Evolutionary conservation across 2,329 filamentous ascomycete genomes (phyloP), one percentile per base, ranked within the genome.

Genomic region (Fusarium ambrosium): DNA sequence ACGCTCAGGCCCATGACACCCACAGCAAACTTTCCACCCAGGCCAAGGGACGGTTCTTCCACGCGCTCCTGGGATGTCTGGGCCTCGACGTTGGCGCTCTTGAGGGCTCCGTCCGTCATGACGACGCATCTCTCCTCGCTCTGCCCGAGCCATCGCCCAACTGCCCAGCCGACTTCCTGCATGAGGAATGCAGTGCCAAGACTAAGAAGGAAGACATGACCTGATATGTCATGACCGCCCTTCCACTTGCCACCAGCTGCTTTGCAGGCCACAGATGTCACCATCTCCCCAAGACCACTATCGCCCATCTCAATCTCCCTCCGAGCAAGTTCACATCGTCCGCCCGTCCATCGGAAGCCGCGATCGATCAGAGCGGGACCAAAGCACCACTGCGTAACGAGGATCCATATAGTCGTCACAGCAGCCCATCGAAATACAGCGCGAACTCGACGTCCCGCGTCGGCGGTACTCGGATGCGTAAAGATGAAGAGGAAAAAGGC

Each of bases 361-460:
- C 95, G 92, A 82, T 99, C 97, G 78, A 98, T 96, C 59, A 99
- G 86, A 22, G 95, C 89, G 3, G 97, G 92, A 0, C 97, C 97
- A 79, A 99, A 98, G 83, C 92, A 98, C 97, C 97, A 98, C 86
- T 98, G 97, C 74, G 97, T 99, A 20, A 97, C 92, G 43, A 95
- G 85, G 48, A 95, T 87, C 97, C 97, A 99, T 84, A 92, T 92
- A 2, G 84, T 79, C 10, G 97, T 98, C 0, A 95, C 90, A 10
- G 92, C 84, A 0, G 75, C 86, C 87, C 95, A 99, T 58, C 97
- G 89, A 24, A 92, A 60, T 2, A 86, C 79, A 0, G 93, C 94
- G 68, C 91, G 89, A 13, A 89, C 63, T 77, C 71, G 84, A 86
- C 73, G 83, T 79, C 71, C 64, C 6, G 81, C 71, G 39, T 82